Evolutionary conservation across 2,329 filamentous ascomycete genomes (phyloP).

Genomic region (Pestalotiopsis sp.): DNA sequence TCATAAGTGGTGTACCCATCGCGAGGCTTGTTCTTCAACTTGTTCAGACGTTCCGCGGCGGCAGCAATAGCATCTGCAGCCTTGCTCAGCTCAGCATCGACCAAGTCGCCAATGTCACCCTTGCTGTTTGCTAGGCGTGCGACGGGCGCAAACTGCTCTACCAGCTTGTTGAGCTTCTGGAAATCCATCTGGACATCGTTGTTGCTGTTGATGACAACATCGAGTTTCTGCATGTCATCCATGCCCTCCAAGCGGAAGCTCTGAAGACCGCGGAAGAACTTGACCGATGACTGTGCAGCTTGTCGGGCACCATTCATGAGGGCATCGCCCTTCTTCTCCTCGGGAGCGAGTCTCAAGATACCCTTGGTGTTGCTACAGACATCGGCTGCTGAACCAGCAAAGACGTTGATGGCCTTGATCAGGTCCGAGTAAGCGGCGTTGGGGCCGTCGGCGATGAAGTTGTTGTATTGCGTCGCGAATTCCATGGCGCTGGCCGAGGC

Average conservation of each 20-base stretch:
- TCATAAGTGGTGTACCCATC: constrained; percentile 97
- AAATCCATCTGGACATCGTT: constrained; percentile 94
- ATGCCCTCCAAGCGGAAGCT: constrained; percentile 92
- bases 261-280: constrained; percentile 92
- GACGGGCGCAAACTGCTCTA: constrained; percentile 87
- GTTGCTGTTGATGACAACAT: constrained; percentile 97
- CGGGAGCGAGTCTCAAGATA: constrained; percentile 86
- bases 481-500: constrained; percentile 93
- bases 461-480: constrained; percentile 97
- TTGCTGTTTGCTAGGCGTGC: constrained; percentile 76
- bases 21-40: constrained; percentile 93
- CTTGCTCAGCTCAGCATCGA: constrained; percentile 89
- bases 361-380: constrained; percentile 97
- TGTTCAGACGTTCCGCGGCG: constrained; percentile 84
- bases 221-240: constrained; percentile 89
- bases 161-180: constrained; percentile 90
- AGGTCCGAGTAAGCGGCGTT: constrained; percentile 88
- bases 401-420: constrained; percentile 89
- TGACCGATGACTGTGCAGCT: constrained; percentile 84
- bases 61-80: constrained; percentile 95
- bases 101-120: constrained; percentile 89
- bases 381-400: constrained; percentile 88
- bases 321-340: constrained; percentile 92
- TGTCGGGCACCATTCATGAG: constrained; percentile 81
- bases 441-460: constrained; percentile 95